Percentiles rank a stretch among this genome's conserved stretches.
Conservation (phyloP, 148 eudicot genomes). For the Amaranthus cruentus region DNA sequence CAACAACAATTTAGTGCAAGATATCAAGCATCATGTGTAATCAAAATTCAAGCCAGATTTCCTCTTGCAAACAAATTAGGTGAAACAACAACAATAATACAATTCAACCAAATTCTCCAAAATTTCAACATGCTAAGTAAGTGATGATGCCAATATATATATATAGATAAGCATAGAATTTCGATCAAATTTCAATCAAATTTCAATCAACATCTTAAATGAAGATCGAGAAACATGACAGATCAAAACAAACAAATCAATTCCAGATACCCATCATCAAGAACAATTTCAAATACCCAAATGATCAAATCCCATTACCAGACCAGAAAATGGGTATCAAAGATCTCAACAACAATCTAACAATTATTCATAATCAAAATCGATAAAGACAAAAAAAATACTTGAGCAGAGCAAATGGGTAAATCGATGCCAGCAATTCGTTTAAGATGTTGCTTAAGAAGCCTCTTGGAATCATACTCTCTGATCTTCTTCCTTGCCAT, state of each 20-base stretch:
- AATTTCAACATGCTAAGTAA: background rate
- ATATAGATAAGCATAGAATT: background rate
- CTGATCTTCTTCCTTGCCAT: slow-evolving; percentile 96
- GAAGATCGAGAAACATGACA: slow-evolving; percentile 2
- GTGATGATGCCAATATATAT: background rate
- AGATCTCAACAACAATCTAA: background rate
- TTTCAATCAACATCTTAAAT: background rate
- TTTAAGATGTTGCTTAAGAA: slow-evolving; percentile 70
- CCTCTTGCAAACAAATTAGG: background rate
- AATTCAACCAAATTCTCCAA: background rate
- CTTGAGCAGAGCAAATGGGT: slow-evolving; percentile 79
- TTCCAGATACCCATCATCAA: slow-evolving; percentile 4
- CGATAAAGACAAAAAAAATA: slow-evolving; percentile 4
- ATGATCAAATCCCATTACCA: slow-evolving; percentile 7
- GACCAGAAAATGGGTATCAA: slow-evolving; percentile 6
- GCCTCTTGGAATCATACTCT: slow-evolving; percentile 88
- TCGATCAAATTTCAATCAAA: background rate
- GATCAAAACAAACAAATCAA: slow-evolving; percentile 12
- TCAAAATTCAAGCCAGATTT: background rate
- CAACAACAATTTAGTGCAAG: background rate
- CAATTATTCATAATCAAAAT: background rate
- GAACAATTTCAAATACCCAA: slow-evolving; percentile 1
- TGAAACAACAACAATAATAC: background rate
- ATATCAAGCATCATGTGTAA: background rate
- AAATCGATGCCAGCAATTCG: slow-evolving; percentile 50